A percentile compares a stretch with the other conserved stretches of the same genome.
phyloP scores from a whole-genome alignment of 306 rosid genomes.

The Cucurbita argyrosperma region DNA sequence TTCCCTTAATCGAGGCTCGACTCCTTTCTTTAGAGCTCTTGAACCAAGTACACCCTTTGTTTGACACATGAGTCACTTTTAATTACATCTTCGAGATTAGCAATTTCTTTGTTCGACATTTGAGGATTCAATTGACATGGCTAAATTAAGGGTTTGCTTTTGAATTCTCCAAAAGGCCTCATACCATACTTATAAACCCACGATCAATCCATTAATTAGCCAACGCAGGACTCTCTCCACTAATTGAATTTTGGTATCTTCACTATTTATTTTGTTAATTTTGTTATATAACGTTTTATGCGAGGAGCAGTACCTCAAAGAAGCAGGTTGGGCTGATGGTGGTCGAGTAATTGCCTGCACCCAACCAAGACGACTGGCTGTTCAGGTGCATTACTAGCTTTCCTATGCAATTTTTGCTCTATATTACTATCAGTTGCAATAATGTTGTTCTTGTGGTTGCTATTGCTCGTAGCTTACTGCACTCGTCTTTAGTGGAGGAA shows the following conservation, averaged over 20 bases:
- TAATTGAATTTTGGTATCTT: background rate
- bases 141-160: too few species aligned
- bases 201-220: too few species aligned
- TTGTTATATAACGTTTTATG: background rate
- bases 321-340: slow-evolving; percentile 89
- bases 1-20: too few species aligned
- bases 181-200: too few species aligned
- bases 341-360: slow-evolving; percentile 84
- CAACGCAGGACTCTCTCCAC: too few species aligned
- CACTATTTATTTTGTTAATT: background rate
- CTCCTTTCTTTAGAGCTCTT: too few species aligned
- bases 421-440: background rate
- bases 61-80: too few species aligned
- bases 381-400: slow-evolving; percentile 41
- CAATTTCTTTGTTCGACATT: too few species aligned
- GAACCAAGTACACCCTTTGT: too few species aligned
- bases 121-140: too few species aligned
- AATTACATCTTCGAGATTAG: too few species aligned
- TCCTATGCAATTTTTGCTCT: background rate
- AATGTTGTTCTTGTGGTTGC: background rate
- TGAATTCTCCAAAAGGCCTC: too few species aligned
- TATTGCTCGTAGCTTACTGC: background rate
- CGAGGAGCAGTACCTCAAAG: slow-evolving; percentile 54
- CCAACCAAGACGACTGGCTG: slow-evolving; percentile 86
- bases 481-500: background rate